A percentile compares a stretch with the other conserved stretches of the same genome.
Evolutionary conservation across 495 filamentous ascomycete species (phyloP).

Genomic region (Cladorrhinum samala): DNA sequence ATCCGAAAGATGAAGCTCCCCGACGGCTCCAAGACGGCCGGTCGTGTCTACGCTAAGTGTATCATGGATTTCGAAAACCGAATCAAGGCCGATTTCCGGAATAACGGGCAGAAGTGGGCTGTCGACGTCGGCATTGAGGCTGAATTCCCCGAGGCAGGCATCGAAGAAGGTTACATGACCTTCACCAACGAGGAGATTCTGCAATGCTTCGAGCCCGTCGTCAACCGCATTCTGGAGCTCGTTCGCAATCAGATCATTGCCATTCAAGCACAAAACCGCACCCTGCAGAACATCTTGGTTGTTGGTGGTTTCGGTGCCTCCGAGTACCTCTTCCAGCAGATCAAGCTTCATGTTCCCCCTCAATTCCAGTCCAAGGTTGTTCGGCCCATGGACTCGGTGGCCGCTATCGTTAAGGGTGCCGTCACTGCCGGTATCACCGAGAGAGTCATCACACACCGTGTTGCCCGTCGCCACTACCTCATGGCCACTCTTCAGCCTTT

Average conservation of each 20-base stretch:
- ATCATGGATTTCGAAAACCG: constrained; percentile 78
- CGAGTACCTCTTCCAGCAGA: constrained; percentile 75
- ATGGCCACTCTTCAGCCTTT: constrained; percentile 99
- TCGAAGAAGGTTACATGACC: constrained; percentile 77
- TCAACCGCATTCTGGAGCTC: constrained; percentile 67
- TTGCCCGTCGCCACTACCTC: constrained; percentile 96
- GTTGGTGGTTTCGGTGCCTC: constrained; percentile 71
- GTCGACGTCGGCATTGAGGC: constrained; percentile 73
- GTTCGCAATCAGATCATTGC: constrained; percentile 73
- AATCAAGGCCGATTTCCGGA: constrained; percentile 76
- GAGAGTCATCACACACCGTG: constrained; percentile 90
- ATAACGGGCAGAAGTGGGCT: constrained; percentile 73
- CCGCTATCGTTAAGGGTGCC: constrained; percentile 70
- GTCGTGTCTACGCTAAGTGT: constrained; percentile 70
- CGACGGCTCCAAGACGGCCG: constrained; percentile 67
- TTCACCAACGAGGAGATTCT: constrained; percentile 75
- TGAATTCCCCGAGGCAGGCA: constrained; percentile 69
- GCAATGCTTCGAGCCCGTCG: constrained; percentile 70
- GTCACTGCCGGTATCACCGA: constrained; percentile 92
- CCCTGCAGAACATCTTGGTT: constrained; percentile 66
- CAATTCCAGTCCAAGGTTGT: constrained; percentile 76
- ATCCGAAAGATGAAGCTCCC: constrained; percentile 75
- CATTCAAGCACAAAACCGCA: constrained; percentile 68
- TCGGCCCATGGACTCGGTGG: constrained; percentile 70
- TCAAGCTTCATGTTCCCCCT: constrained; percentile 74